These are phyloP conservation scores for Hymenoscyphus infarciens DNA, from an alignment of 2,329 filamentous ascomycete species.

Conservation along the genomic window DNA sequence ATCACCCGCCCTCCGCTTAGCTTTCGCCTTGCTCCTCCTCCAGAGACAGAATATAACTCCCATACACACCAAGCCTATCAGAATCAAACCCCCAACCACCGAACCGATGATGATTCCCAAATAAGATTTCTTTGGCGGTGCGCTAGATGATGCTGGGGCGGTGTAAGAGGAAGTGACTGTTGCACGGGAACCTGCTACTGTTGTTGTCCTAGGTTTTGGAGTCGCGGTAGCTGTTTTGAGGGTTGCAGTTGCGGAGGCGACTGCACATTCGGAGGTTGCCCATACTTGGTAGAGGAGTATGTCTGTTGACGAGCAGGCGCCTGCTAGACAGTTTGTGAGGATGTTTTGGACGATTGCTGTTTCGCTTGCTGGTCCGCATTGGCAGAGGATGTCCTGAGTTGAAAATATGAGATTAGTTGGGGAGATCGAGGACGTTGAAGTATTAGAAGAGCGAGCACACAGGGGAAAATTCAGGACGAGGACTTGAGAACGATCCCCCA, in stretches of 20 bases:
- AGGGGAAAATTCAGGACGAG: too few species aligned
- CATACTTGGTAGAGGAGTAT: conserved; percentile 1
- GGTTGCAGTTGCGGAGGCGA: not conserved
- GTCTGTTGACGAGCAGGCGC: not conserved
- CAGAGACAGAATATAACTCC: conserved; percentile 4
- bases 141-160: too few species aligned
- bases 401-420: not conserved
- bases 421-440: too few species aligned
- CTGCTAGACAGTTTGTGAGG: conserved; percentile 2
- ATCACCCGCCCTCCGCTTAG: not conserved
- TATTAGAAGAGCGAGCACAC: too few species aligned
- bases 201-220: not conserved
- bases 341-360: conserved; percentile 4
- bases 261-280: not conserved
- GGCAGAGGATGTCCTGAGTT: conserved; percentile 2
- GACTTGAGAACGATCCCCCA: too few species aligned
- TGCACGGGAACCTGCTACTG: not conserved
- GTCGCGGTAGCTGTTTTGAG: not conserved
- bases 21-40: not conserved
- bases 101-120: not conserved
- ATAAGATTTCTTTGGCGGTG: not conserved
- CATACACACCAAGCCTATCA: not conserved
- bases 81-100: not conserved
- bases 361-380: conserved; percentile 7
- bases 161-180: not conserved